A percentile compares a stretch with the other conserved stretches of the same genome.
Conservation (phyloP, 805 yeast species). For the Kuraishia ogatae region DNA sequence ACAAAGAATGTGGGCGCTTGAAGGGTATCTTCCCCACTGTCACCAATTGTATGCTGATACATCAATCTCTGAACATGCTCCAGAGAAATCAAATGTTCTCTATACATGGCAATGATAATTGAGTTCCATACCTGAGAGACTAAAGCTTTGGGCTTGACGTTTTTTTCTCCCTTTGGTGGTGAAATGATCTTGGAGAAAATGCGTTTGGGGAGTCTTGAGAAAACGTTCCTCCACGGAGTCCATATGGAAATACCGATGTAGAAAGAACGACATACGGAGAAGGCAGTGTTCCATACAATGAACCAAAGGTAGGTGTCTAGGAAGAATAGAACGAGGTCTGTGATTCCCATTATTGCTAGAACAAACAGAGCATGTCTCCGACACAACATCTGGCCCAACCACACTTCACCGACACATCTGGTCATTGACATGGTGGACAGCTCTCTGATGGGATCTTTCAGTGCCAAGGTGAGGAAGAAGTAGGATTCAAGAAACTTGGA, state of each 20-base stretch:
- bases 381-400: conserved; percentile 47
- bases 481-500: conserved; percentile 73
- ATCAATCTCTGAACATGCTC: conserved; percentile 64
- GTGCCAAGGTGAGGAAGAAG: conserved; percentile 63
- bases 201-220: conserved; percentile 67
- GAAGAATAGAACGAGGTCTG: conserved; percentile 64
- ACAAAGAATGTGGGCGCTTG: conserved; percentile 74
- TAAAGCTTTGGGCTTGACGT: conserved; percentile 39
- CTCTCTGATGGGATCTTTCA: conserved; percentile 68
- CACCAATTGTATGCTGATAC: conserved; percentile 38
- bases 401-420: conserved; percentile 53
- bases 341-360: conserved; percentile 40
- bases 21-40: conserved; percentile 30
- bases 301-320: conserved; percentile 84
- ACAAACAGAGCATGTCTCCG: conserved; percentile 47
- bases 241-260: conserved; percentile 74
- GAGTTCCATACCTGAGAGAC: conserved; percentile 80
- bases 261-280: conserved; percentile 59
- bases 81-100: conserved; percentile 68
- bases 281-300: conserved; percentile 67
- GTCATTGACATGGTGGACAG: conserved; percentile 45
- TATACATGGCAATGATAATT: conserved; percentile 70
- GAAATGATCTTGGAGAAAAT: conserved; percentile 62
- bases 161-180: conserved; percentile 24
- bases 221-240: conserved; percentile 85